Evolutionary conservation across 2,329 filamentous ascomycete genomes (phyloP).

Genomic region (Neofusicoccum cordaticola): DNA sequence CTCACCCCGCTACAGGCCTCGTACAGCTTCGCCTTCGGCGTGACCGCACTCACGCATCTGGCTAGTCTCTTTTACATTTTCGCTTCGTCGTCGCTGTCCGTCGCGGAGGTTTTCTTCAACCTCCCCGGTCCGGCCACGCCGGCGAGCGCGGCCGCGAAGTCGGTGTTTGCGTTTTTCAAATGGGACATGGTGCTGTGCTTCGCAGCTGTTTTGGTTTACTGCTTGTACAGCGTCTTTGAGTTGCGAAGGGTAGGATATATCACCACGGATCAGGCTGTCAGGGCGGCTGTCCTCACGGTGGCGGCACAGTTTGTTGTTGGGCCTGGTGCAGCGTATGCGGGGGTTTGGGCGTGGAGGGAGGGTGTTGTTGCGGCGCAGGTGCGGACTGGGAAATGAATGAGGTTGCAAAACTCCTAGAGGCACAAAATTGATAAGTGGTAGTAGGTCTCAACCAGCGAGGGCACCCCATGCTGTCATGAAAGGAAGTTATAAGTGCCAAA

Average conservation of each 20-base stretch:
- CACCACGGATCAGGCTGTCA: background rate
- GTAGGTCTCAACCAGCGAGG: too few relatives aligned
- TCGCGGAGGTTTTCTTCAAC: background rate
- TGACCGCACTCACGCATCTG: background rate
- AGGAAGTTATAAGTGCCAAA: too few relatives aligned
- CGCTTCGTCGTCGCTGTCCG: background rate
- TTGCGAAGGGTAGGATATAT: slow-evolving; percentile 6
- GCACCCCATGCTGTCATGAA: too few relatives aligned
- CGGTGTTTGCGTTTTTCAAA: slow-evolving; percentile 10
- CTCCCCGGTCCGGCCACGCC: slow-evolving; percentile 3
- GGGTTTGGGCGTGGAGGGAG: slow-evolving; percentile 19
- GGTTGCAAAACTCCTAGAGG: too few relatives aligned
- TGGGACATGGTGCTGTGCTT: slow-evolving; percentile 3
- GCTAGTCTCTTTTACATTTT: background rate
- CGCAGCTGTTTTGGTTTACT: slow-evolving; percentile 4
- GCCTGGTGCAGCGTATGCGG: slow-evolving; percentile 16
- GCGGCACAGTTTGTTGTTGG: slow-evolving; percentile 7
- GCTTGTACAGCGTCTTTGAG: slow-evolving; percentile 12
- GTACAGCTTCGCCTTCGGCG: background rate
- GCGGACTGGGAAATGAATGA: background rate
- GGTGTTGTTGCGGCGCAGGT: background rate
- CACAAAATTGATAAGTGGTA: too few relatives aligned
- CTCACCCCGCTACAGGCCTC: background rate
- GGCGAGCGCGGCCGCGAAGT: background rate
- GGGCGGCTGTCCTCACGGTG: background rate